phyloP scores from a whole-genome alignment of 305 asterid genomes.

The Fraxinus ornus region DNA sequence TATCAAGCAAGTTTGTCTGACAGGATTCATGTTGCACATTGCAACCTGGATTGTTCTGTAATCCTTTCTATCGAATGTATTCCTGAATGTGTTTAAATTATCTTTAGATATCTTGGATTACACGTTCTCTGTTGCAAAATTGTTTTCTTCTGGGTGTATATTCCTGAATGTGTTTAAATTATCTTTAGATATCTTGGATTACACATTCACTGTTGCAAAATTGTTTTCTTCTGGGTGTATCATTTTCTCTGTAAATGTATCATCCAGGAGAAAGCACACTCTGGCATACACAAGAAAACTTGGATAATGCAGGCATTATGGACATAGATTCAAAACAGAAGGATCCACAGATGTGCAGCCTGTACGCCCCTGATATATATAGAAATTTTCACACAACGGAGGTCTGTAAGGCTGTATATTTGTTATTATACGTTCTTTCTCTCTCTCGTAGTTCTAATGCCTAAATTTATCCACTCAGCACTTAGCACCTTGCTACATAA shows the following conservation, averaged over 20 bases:
- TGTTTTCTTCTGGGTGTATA: not conserved
- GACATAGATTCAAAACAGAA: constrained; percentile 65
- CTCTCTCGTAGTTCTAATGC: not conserved
- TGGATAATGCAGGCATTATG: constrained; percentile 45
- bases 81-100: constrained; percentile 22
- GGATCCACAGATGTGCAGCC: constrained; percentile 87
- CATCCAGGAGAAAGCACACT: constrained; percentile 43
- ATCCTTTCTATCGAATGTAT: not conserved
- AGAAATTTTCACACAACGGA: constrained; percentile 51
- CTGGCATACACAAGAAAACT: constrained; percentile 32
- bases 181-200: constrained; percentile 7
- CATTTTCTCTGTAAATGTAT: constrained; percentile 24
- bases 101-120: constrained; percentile 7
- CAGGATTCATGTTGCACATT: not conserved
- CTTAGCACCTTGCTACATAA: not conserved
- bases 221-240: constrained; percentile 23
- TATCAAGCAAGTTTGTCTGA: not conserved
- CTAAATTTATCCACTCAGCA: constrained; percentile 11
- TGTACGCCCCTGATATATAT: constrained; percentile 80
- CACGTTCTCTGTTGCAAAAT: not conserved
- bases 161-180: constrained; percentile 23
- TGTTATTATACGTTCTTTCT: constrained; percentile 11
- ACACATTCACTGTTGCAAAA: constrained; percentile 4
- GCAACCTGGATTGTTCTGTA: constrained; percentile 14
- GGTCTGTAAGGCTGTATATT: constrained; percentile 47